A percentile compares a stretch with the other conserved stretches of the same genome.
Conservation (phyloP, 257 asterid genomes). For the Salvia rosmarinus region DNA sequence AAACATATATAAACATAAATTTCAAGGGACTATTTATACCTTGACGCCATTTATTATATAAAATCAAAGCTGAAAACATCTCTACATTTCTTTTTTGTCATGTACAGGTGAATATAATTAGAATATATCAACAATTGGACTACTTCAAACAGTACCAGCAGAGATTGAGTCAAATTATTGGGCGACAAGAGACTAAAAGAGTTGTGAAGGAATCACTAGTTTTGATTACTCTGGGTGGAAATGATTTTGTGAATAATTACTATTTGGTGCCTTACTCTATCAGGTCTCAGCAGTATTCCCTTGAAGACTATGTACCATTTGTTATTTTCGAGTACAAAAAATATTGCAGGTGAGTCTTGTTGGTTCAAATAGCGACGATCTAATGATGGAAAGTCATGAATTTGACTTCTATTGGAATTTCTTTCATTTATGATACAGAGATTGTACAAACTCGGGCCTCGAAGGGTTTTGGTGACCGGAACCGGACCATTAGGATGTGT, state of each 20-base stretch:
- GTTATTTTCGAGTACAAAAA: constrained; percentile 70
- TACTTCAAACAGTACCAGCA: constrained; percentile 62
- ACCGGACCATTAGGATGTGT: constrained; percentile 92
- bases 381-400: no score
- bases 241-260: constrained; percentile 90
- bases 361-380: background rate
- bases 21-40: background rate
- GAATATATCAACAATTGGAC: constrained; percentile 58
- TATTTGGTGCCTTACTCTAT: constrained; percentile 65
- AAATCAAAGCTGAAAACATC: background rate
- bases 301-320: constrained; percentile 52
- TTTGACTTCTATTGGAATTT: no score
- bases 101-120: constrained; percentile 68
- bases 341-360: constrained; percentile 51
- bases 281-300: constrained; percentile 64
- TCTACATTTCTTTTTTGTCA: background rate
- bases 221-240: constrained; percentile 80
- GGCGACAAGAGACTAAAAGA: constrained; percentile 44
- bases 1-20: no score
- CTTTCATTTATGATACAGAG: constrained; percentile 47
- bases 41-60: background rate
- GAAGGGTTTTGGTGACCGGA: constrained; percentile 81
- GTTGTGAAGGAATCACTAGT: constrained; percentile 58
- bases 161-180: constrained; percentile 49
- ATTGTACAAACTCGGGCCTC: constrained; percentile 59